Conservation (phyloP, 2,329 filamentous ascomycete species). For the Curvularia lunata region DNA sequence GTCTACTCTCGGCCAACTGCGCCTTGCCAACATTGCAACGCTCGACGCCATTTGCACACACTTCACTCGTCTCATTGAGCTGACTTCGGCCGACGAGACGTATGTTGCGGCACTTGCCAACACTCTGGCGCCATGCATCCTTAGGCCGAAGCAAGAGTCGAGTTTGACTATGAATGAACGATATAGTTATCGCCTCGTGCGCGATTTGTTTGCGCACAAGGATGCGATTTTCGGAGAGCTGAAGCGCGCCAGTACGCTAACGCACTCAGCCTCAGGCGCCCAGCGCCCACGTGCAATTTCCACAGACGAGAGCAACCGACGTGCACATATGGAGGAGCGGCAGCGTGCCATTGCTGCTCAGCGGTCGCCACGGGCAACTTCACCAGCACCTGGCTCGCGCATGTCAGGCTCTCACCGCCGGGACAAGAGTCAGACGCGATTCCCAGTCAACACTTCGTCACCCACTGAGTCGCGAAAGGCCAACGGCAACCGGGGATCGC, state of each 20-base stretch:
- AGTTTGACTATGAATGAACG: conserved; percentile 95
- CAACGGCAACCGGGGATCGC: conserved; percentile 67
- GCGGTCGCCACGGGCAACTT: conserved; percentile 71
- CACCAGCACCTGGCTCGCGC: conserved; percentile 68
- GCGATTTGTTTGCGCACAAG: conserved; percentile 92
- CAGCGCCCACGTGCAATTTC: conserved; percentile 83
- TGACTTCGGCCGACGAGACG: conserved; percentile 91
- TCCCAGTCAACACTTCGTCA: conserved; percentile 73
- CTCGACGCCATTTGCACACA: conserved; percentile 97
- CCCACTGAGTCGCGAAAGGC: conserved; percentile 59
- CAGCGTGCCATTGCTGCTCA: conserved; percentile 75
- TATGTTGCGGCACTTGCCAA: conserved; percentile 79
- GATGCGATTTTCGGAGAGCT: conserved; percentile 94
- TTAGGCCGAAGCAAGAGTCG: conserved; percentile 85
- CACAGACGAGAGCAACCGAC: conserved; percentile 93
- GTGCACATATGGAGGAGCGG: conserved; percentile 91
- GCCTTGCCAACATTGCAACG: conserved; percentile 97
- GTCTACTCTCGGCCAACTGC: conserved; percentile 91
- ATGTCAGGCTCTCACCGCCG: conserved; percentile 59
- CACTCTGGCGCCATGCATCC: conserved; percentile 79
- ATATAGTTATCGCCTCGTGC: conserved; percentile 86
- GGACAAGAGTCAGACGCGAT: conserved; percentile 81
- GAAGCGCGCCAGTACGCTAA: conserved; percentile 82
- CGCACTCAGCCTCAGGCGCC: conserved; percentile 62
- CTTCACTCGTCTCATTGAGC: conserved; percentile 93